Conservation (phyloP, 2,329 filamentous ascomycete species). For the Arachnopeziza araneosa region DNA sequence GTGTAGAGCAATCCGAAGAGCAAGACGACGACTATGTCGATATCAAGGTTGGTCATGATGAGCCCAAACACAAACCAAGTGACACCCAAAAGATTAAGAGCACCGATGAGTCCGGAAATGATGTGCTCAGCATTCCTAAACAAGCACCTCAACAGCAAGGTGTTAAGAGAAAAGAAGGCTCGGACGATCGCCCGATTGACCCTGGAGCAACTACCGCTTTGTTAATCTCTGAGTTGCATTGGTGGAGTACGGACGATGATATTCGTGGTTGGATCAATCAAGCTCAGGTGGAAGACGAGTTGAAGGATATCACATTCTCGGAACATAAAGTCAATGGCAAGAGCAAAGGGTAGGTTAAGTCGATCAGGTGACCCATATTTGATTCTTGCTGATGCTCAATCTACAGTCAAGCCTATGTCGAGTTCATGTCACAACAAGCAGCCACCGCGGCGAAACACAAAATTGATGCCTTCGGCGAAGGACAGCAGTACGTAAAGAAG, state of each 20-base stretch:
- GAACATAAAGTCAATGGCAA: constrained; percentile 99
- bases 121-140: constrained; percentile 32
- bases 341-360: constrained; percentile 75
- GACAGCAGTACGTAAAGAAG: constrained; percentile 53
- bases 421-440: constrained; percentile 77
- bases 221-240: constrained; percentile 83
- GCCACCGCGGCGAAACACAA: constrained; percentile 79
- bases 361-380: not conserved
- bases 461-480: constrained; percentile 60
- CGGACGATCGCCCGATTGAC: constrained; percentile 54
- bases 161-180: constrained; percentile 54
- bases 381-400: constrained; percentile 7
- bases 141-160: constrained; percentile 45
- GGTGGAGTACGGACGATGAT: constrained; percentile 97
- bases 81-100: constrained; percentile 38
- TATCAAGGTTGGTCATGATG: constrained; percentile 37
- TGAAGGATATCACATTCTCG: constrained; percentile 92
- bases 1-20: constrained; percentile 29
- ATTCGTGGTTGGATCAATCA: constrained; percentile 80
- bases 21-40: constrained; percentile 37
- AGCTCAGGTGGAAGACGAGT: constrained; percentile 74
- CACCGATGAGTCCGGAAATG: constrained; percentile 34
- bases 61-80: constrained; percentile 26
- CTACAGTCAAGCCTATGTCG: constrained; percentile 66
- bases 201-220: constrained; percentile 62